Conservation (phyloP, 2,329 filamentous ascomycete genomes). For the Emmonsia crescens region DNA sequence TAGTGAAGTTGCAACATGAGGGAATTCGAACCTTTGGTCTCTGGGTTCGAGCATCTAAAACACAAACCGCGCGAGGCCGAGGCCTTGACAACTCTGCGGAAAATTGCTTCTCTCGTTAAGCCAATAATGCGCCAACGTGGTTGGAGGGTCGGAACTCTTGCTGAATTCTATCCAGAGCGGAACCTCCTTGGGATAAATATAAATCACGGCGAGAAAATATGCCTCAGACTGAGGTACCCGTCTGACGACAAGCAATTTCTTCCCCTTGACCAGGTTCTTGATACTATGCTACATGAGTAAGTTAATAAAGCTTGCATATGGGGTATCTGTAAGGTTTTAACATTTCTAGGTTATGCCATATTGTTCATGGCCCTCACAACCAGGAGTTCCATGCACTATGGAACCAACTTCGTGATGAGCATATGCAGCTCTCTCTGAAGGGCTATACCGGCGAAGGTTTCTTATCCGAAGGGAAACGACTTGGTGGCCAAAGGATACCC, state of each 20-base stretch:
- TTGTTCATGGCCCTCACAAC: conserved; percentile 72
- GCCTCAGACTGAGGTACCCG: conserved; percentile 67
- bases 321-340: conserved; percentile 10
- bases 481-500: conserved; percentile 59
- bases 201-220: conserved; percentile 66
- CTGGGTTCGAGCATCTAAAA: conserved; percentile 44
- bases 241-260: conserved; percentile 67
- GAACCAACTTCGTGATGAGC: conserved; percentile 81
- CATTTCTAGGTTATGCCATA: conserved; percentile 58
- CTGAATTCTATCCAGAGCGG: conserved; percentile 73
- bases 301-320: conserved; percentile 13
- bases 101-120: conserved; percentile 79
- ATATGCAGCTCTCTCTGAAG: conserved; percentile 62
- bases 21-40: conserved; percentile 39
- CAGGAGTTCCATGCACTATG: conserved; percentile 72
- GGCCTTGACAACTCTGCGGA: conserved; percentile 54
- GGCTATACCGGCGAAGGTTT: conserved; percentile 90
- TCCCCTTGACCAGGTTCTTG: conserved; percentile 65
- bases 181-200: conserved; percentile 74
- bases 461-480: conserved; percentile 58
- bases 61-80: conserved; percentile 39
- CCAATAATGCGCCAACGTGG: conserved; percentile 82
- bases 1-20: conserved; percentile 17
- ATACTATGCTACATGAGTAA: conserved; percentile 85
- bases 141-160: conserved; percentile 69